Conservation (phyloP, 1,284 basidiomycete genomes). For the Ganoderma sp. region DNA sequence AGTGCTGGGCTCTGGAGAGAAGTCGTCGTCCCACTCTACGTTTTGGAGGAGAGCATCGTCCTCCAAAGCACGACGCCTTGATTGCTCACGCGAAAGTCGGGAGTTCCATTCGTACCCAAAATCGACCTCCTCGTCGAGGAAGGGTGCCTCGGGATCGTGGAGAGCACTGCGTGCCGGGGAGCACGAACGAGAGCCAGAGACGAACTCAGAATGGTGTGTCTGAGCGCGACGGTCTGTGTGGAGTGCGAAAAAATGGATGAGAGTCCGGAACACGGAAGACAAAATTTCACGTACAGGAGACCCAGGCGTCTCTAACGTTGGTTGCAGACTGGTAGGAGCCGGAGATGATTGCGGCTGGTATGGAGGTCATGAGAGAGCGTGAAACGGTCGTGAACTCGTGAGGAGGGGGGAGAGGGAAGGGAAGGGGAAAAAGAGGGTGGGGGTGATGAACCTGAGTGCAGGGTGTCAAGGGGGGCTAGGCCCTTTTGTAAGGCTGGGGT, state of each 20-base stretch:
- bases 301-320: slow-evolving; percentile 59
- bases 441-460: neutral
- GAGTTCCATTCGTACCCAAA: slow-evolving; percentile 22
- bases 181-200: slow-evolving; percentile 55
- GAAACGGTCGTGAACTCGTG: slow-evolving; percentile 26
- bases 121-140: slow-evolving; percentile 45
- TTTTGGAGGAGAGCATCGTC: slow-evolving; percentile 45
- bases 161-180: slow-evolving; percentile 40
- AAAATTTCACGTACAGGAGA: slow-evolving; percentile 51
- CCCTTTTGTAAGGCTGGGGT: neutral
- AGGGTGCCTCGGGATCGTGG: slow-evolving; percentile 42
- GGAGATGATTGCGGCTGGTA: slow-evolving; percentile 52
- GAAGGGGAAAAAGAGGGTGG: slow-evolving; percentile 3
- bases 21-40: slow-evolving; percentile 54
- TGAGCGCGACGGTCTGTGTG: slow-evolving; percentile 66
- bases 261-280: slow-evolving; percentile 34
- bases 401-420: slow-evolving; percentile 3
- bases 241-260: slow-evolving; percentile 12
- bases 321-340: slow-evolving; percentile 53
- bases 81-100: slow-evolving; percentile 27
- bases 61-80: slow-evolving; percentile 34
- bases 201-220: slow-evolving; percentile 64
- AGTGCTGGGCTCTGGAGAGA: slow-evolving; percentile 33
- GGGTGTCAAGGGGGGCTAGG: neutral
- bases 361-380: slow-evolving; percentile 46